phyloP scores from a whole-genome alignment of 441 rosid genomes.

The Gossypium davidsonii region DNA sequence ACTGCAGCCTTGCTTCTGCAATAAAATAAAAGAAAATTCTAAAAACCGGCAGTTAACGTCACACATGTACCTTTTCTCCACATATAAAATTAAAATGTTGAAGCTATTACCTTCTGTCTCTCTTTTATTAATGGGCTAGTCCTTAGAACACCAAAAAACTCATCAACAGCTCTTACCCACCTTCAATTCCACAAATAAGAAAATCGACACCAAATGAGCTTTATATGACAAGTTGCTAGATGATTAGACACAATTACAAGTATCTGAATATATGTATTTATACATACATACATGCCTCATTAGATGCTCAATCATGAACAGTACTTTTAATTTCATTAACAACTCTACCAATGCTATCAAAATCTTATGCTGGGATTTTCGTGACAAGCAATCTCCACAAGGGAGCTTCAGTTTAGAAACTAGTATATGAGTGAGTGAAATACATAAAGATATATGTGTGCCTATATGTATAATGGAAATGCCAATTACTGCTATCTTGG shows the following conservation, averaged over 20 bases:
- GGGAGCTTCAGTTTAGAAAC: neutral
- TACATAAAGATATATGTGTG: neutral
- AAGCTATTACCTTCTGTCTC: conserved; percentile 38
- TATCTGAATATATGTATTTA: neutral
- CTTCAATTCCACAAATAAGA: conserved; percentile 35
- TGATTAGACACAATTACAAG: neutral
- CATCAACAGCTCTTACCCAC: conserved; percentile 80
- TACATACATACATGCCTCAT: neutral
- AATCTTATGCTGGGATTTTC: neutral
- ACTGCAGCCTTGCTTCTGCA: conserved; percentile 33
- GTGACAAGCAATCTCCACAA: neutral
- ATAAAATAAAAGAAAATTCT: neutral
- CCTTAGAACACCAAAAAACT: conserved; percentile 50
- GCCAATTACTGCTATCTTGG: neutral
- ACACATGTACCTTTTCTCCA: neutral
- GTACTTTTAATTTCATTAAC: neutral
- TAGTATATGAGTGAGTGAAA: neutral
- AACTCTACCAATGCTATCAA: neutral
- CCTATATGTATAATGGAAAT: neutral
- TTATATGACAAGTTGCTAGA: neutral
- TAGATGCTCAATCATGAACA: neutral
- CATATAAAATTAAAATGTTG: neutral
- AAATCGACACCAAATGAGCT: neutral
- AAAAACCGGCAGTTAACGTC: neutral
- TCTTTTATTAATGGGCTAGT: conserved; percentile 40